Base-by-base conservation (phyloP, 2,329 filamentous ascomycete genomes). In the Hansfordia pulvinata region DNA sequence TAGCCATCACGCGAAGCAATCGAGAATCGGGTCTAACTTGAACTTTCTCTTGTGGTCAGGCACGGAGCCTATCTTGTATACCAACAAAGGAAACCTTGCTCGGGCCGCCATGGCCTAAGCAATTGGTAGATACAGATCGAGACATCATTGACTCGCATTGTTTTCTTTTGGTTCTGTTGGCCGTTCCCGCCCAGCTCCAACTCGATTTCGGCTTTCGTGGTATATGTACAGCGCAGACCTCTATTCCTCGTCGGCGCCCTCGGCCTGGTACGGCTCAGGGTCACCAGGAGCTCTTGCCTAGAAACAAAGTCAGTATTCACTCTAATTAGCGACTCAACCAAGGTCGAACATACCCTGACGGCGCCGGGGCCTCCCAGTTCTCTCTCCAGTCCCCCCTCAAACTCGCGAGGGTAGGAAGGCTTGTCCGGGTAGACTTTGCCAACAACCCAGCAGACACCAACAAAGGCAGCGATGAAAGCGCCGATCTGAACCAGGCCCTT, bases 291-390 rank as follows among this genome's bases (percentile, higher is more conserved):
- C 60, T 46, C 69, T 62, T 40, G 70, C 69, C 70, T 58, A 34
- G 28, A 23, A 23, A 19, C 13, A 19, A 19, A 3, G 28, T 44
- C 28, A 44, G 30, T 31, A 31, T 31, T 25, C 20, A 13, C 12
- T 12, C 14, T 10, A 8, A 13, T 15, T 17, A 17, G 26, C 12
- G 23, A 16, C 18, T 18, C 22, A 20, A 15, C 10, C 7, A 5
- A 24, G 9, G 17, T 20, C 30, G 6, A 10, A 64, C 77, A 54
- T 58, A 83, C 80, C 55, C 68, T 62, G 28, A 73, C 34, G 30
- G 76, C 76, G 42, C 69, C 68, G 16, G 69, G 51, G 8, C 82
- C 82, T 33, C 82, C 82, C 32, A 90, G 56, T 48, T 88, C 82
- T 44, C 66, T 65, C 52, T 83, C 69, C 36, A 90, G 51, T 13